Conservation (phyloP, 345 rosid species). For the Angophora floribunda region DNA sequence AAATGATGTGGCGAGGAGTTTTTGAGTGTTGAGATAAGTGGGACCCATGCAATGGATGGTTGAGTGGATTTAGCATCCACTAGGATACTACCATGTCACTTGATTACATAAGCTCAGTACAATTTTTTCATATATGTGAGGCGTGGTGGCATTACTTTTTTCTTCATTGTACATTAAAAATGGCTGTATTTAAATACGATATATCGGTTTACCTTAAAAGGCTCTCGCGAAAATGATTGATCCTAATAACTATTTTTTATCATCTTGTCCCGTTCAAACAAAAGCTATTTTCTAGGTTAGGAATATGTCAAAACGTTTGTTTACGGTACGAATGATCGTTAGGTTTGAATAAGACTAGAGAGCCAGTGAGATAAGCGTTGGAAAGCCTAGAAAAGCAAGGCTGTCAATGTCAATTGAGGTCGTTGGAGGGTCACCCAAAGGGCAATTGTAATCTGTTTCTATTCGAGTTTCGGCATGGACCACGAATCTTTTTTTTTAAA, state of each 20-base stretch:
- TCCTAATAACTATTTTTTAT: background rate
- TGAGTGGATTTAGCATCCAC: background rate
- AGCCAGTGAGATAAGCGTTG: background rate
- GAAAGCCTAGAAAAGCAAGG: background rate
- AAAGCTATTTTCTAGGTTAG: background rate
- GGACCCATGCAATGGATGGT: background rate
- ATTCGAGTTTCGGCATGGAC: background rate
- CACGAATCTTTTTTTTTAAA: background rate
- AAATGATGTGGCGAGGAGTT: background rate
- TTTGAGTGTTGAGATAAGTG: background rate
- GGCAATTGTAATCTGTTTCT: background rate
- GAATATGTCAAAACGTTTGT: background rate
- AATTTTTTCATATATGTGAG: background rate
- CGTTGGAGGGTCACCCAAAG: background rate
- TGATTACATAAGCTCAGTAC: background rate
- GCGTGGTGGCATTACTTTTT: background rate
- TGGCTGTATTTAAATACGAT: background rate
- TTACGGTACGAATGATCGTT: background rate
- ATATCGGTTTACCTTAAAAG: background rate
- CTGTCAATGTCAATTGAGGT: background rate
- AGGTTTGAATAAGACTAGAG: background rate
- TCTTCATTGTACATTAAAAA: background rate
- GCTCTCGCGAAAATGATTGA: background rate
- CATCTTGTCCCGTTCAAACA: accelerated
- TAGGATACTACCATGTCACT: background rate